Conservation (phyloP, 176 grass and related monocot species). For the Themeda triandra region DNA sequence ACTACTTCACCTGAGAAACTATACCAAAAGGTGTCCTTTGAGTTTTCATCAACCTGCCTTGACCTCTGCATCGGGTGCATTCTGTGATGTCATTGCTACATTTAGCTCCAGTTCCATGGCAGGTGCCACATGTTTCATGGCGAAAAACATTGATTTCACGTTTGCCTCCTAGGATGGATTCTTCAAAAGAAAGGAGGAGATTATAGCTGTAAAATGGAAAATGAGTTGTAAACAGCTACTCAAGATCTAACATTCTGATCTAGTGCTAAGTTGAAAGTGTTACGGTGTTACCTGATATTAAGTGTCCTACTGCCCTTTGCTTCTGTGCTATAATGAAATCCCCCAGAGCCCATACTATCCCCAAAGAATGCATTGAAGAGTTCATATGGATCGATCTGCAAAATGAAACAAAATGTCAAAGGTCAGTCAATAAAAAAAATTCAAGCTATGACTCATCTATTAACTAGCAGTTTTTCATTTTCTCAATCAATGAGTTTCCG, state of each 20-base stretch:
- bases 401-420: conserved; percentile 24
- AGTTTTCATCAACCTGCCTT: conserved; percentile 64
- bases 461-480: background rate
- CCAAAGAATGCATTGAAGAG: conserved; percentile 85
- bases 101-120: conserved; percentile 78
- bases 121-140: conserved; percentile 61
- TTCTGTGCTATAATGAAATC: conserved; percentile 51
- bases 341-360: conserved; percentile 36
- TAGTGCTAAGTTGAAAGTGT: conserved; percentile 4
- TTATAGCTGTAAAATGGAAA: conserved; percentile 55
- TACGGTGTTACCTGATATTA: conserved; percentile 81
- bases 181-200: conserved; percentile 88
- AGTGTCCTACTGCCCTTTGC: conserved; percentile 42
- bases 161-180: conserved; percentile 69
- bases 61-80: conserved; percentile 73
- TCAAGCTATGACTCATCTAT: background rate
- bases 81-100: conserved; percentile 50
- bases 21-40: conserved; percentile 81
- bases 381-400: conserved; percentile 83
- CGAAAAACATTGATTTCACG: conserved; percentile 43
- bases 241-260: background rate
- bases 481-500: background rate
- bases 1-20: conserved; percentile 73
- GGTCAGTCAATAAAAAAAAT: background rate
- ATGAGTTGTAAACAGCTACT: conserved; percentile 9